Percentiles rank a stretch among this genome's conserved stretches.
Conservation (phyloP, 345 rosid genomes). For the Microthlaspi erraticum region DNA sequence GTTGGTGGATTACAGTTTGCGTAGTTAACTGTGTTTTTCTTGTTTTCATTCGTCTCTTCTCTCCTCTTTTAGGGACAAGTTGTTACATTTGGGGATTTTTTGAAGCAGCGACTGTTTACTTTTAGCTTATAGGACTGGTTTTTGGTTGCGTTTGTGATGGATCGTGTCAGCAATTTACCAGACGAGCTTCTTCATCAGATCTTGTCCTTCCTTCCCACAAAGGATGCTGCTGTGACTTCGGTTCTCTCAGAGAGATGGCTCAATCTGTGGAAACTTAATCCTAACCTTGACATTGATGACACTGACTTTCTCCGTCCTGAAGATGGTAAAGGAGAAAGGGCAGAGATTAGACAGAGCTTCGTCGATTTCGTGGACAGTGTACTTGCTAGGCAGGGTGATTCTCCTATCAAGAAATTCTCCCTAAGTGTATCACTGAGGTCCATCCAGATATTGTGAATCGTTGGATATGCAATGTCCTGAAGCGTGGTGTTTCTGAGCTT, state of each 20-base stretch:
- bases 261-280: neutral
- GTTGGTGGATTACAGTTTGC: too few species aligned
- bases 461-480: constrained; percentile 24
- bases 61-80: too few species aligned
- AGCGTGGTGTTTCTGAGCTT: constrained; percentile 17
- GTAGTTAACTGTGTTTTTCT: too few species aligned
- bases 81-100: too few species aligned
- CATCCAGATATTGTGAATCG: neutral
- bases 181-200: neutral
- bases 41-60: too few species aligned
- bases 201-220: neutral
- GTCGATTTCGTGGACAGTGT: constrained; percentile 13
- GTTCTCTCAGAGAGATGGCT: constrained; percentile 18
- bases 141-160: neutral
- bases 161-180: neutral
- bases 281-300: neutral
- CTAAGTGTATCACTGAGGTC: constrained; percentile 1
- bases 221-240: constrained; percentile 2
- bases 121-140: too few species aligned
- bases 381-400: constrained; percentile 1
- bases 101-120: too few species aligned
- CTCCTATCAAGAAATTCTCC: neutral
- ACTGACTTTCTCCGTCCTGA: neutral
- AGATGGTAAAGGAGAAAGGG: constrained; percentile 11
- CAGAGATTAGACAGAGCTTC: constrained; percentile 3